A percentile compares a stretch with the other conserved stretches of the same genome.
Conservation (phyloP, 2,329 filamentous ascomycete genomes). For the Aciculosporium take region DNA sequence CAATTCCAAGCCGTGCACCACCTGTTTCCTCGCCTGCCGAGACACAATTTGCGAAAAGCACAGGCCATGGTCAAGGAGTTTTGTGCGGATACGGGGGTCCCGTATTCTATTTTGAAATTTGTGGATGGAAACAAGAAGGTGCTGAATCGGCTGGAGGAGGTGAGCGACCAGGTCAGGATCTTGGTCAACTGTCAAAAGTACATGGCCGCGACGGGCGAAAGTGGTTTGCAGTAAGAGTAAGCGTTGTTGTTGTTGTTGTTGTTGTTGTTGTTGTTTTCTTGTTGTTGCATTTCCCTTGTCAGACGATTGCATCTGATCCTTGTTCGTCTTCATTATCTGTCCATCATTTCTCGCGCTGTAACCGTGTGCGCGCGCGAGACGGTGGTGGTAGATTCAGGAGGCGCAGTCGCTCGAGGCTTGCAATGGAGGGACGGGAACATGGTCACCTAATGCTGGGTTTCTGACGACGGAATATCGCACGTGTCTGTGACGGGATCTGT, state of each 20-base stretch:
- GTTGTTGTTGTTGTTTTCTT: not conserved
- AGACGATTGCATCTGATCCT: no score
- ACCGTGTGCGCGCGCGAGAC: no score
- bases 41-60: constrained; percentile 50
- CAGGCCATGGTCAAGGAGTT: constrained; percentile 49
- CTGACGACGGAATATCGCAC: no score
- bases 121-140: constrained; percentile 46
- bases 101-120: constrained; percentile 48
- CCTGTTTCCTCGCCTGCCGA: constrained; percentile 51
- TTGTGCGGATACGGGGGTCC: constrained; percentile 48
- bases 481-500: no score
- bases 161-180: constrained; percentile 46
- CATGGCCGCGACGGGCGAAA: constrained; percentile 34
- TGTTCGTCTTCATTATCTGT: no score
- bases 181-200: constrained; percentile 41
- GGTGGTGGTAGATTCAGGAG: no score
- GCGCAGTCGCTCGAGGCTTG: no score
- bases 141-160: constrained; percentile 34
- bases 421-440: no score
- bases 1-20: constrained; percentile 64
- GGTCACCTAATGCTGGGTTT: no score
- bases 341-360: no score
- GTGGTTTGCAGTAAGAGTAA: constrained; percentile 18
- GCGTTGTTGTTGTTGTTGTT: not conserved
- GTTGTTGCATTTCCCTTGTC: not conserved